phyloP scores from a whole-genome alignment of 768 basidiomycete genomes.

The Russula abietina region DNA sequence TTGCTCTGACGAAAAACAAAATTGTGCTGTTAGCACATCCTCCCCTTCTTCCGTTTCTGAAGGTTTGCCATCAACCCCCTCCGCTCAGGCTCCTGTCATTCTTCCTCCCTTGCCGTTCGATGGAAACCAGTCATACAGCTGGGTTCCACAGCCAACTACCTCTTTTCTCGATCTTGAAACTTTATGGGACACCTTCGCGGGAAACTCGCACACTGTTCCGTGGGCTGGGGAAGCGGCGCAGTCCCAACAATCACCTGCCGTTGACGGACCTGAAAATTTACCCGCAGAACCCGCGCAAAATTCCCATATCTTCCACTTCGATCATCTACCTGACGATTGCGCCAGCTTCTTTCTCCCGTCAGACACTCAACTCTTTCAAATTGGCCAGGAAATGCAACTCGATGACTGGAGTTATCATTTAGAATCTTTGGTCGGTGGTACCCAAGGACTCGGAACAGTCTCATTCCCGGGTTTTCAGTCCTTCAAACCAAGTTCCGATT shows the following conservation, averaged over 20 bases:
- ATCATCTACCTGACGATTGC: not conserved
- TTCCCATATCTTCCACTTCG: not conserved
- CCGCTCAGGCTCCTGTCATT: not conserved
- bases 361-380: not conserved
- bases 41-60: constrained; percentile 3
- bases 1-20: not conserved
- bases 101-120: not conserved
- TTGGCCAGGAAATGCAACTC: not conserved
- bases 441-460: not conserved
- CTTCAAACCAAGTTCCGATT: constrained; percentile 3
- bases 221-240: not conserved
- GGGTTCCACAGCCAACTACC: not conserved
- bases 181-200: not conserved
- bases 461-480: not conserved
- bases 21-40: not conserved
- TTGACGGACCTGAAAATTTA: not conserved
- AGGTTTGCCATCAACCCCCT: not conserved
- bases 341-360: not conserved
- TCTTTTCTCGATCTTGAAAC: constrained; percentile 1
- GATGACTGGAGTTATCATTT: not conserved
- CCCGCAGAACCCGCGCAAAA: not conserved
- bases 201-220: not conserved
- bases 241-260: not conserved
- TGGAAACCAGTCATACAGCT: not conserved
- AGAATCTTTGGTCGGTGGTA: not conserved